phyloP scores from a whole-genome alignment of 345 rosid genomes.

The Eutrema heterophyllum region DNA sequence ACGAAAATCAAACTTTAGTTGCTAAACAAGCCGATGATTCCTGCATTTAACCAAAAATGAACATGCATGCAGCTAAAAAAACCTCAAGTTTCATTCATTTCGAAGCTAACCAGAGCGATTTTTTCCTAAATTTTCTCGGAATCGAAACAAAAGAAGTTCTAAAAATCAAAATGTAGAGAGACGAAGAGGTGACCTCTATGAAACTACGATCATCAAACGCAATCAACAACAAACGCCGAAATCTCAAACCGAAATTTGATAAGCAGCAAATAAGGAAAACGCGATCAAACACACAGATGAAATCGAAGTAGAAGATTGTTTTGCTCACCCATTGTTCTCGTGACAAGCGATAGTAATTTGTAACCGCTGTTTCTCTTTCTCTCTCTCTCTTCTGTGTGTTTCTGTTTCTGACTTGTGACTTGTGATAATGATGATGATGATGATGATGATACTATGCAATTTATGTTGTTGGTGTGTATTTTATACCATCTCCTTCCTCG shows the following conservation, averaged over 20 bases:
- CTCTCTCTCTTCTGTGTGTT: conserved; percentile 9
- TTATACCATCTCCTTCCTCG: conserved; percentile 29
- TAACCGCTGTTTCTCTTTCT: background rate
- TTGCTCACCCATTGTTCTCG: conserved; percentile 42
- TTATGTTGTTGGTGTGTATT: conserved; percentile 25
- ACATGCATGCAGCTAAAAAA: conserved; percentile 31
- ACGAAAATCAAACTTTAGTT: background rate
- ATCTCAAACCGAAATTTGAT: conserved; percentile 1
- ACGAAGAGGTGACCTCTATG: background rate
- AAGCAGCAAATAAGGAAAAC: conserved; percentile 14
- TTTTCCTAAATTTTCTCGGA: background rate
- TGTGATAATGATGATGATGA: conserved; percentile 10
- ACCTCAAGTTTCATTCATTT: conserved; percentile 2
- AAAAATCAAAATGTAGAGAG: background rate
- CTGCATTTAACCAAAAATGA: conserved; percentile 6
- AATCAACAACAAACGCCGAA: conserved; percentile 8
- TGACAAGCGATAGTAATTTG: conserved; percentile 33
- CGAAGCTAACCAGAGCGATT: background rate
- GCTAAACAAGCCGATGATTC: conserved; percentile 11
- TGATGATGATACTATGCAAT: conserved; percentile 28
- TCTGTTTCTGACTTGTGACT: conserved; percentile 4
- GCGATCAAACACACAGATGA: background rate
- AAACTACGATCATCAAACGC: conserved; percentile 18
- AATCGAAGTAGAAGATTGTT: conserved; percentile 22
- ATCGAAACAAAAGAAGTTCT: background rate